phyloP scores from a whole-genome alignment of 441 rosid genomes.

The Syzygium malaccense region DNA sequence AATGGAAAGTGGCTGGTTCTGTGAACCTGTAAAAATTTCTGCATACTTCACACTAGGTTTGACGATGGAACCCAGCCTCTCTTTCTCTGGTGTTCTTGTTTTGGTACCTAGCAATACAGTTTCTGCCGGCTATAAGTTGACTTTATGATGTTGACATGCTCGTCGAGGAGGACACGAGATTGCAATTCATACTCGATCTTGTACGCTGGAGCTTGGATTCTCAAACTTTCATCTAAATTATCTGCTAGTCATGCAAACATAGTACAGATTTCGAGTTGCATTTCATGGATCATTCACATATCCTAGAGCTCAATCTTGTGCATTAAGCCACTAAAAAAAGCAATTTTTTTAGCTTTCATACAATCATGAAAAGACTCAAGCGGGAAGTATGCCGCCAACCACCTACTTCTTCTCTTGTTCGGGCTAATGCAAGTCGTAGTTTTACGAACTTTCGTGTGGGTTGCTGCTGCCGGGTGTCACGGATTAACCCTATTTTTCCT shows the following conservation, averaged over 20 bases:
- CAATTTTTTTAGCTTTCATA: background rate
- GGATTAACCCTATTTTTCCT: background rate
- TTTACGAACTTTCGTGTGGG: background rate
- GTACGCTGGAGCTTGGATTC: background rate
- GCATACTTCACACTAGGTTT: background rate
- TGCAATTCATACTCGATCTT: background rate
- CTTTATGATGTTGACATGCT: background rate
- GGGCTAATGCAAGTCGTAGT: background rate
- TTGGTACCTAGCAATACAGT: background rate
- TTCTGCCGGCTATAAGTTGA: background rate
- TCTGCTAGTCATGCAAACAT: background rate
- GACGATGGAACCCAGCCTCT: background rate
- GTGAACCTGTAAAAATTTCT: background rate
- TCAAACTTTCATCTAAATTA: background rate
- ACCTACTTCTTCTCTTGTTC: background rate
- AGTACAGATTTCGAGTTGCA: background rate
- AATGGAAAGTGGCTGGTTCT: background rate
- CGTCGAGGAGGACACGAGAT: background rate
- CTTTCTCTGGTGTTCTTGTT: background rate
- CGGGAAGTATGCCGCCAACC: background rate
- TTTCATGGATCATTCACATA: background rate
- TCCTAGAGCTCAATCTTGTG: background rate
- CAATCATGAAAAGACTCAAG: background rate
- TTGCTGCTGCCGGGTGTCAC: background rate
- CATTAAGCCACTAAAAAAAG: background rate